Base-by-base conservation (phyloP, 352 stramenopile genomes). In the Hyaloperonospora arabidopsidis region DNA sequence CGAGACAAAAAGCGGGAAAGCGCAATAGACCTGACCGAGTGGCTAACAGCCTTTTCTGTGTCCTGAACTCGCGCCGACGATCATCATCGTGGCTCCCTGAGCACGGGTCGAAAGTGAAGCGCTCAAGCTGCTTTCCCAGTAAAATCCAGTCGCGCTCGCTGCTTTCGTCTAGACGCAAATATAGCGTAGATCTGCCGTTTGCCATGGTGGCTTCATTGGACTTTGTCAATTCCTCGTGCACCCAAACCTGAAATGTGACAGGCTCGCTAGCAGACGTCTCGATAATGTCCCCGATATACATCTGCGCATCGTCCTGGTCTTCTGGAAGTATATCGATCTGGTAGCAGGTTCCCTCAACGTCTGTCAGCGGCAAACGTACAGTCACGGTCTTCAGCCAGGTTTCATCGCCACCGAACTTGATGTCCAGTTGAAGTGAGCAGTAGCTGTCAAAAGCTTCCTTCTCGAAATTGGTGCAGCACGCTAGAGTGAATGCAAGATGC, bases 111-210 rank as follows among this genome's bases (percentile, higher is more conserved):
- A 87, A 64, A 10, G 14, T 45, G 36, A 87, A 71, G 19, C 57
- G 59, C 59, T 87, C 76, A 19, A 66, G 60, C 48, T 82, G 72
- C 51, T 85, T 87, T 32, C 79, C 76, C 17, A 89, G 21, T 11
- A 86, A 51, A 38, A 89, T 68, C 79, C 79, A 89, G 56, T 89
- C 79, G 19, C 49, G 45, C 23, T 81, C 75, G 34, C 70, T 84
- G 36, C 48, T 50, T 21, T 72, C 62, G 44, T 77, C 65, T 14
- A 89, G 52, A 32, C 25, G 84, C 34, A 89, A 57, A 38, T 73
- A 52, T 43, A 80, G 44, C 4, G 39, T 36, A 13, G 36, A 47
- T 46, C 21, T 25, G 8, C 55, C 34, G 19, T 53, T 32, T 32
- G 25, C 25, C 25, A 8, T 32, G 25, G 25, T 32, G 25, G 25